These are phyloP conservation scores for Pichia sp. DNA, from an alignment of 1,139 yeast genomes.

Conservation along the genomic window DNA sequence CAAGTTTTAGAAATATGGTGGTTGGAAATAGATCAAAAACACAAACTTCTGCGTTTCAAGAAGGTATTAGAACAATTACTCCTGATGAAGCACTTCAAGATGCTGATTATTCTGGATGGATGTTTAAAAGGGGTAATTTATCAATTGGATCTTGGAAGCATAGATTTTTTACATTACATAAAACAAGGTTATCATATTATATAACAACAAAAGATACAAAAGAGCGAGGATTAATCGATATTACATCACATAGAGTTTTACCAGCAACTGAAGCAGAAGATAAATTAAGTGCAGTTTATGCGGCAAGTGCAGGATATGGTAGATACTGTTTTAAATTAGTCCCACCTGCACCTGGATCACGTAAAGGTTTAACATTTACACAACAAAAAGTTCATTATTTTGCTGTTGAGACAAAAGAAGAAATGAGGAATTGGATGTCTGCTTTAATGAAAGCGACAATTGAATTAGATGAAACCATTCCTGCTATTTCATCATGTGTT, in stretches of 20 bases:
- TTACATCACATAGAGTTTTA: constrained; percentile 87
- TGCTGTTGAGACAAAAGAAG: constrained; percentile 88
- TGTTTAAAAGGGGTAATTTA: constrained; percentile 85
- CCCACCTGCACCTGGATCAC: constrained; percentile 98
- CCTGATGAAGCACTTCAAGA: constrained; percentile 75
- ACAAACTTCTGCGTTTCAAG: constrained; percentile 85
- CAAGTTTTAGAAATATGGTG: constrained; percentile 17
- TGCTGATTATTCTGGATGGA: constrained; percentile 87
- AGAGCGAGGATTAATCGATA: constrained; percentile 91
- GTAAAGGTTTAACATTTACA: constrained; percentile 91
- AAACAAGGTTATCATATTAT: constrained; percentile 87
- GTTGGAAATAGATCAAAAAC: constrained; percentile 23
- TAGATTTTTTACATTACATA: constrained; percentile 84
- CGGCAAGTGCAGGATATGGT: constrained; percentile 91
- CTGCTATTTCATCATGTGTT: constrained; percentile 89
- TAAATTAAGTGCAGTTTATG: constrained; percentile 80
- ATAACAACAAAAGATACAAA: constrained; percentile 70
- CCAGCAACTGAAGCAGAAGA: constrained; percentile 63
- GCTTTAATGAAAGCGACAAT: constrained; percentile 94
- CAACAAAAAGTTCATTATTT: constrained; percentile 94
- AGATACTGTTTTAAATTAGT: constrained; percentile 85
- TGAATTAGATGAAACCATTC: constrained; percentile 88
- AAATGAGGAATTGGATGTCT: constrained; percentile 93
- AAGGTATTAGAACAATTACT: constrained; percentile 72
- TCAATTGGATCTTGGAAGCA: constrained; percentile 89